Evolutionary conservation across 2,329 filamentous ascomycete genomes (phyloP).

Genomic region (Parasarocladium wereldwijsianum): DNA sequence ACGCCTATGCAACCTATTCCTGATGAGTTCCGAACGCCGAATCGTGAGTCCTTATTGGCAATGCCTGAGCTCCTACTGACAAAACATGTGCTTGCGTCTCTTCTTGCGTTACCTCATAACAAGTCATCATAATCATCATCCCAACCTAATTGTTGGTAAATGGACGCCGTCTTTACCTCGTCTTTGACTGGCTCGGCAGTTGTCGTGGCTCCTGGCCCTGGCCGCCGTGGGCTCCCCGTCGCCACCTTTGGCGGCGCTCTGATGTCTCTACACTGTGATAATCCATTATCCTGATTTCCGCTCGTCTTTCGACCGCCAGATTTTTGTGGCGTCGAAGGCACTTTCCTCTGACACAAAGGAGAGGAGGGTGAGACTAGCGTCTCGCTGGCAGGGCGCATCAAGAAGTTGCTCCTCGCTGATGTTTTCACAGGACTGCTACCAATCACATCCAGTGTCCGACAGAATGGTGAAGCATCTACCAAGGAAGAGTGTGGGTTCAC

Average conservation of each 20-base stretch:
- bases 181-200: too few relatives aligned
- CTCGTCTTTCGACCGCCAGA: slow-evolving; percentile 8
- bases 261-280: too few relatives aligned
- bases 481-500: not conserved
- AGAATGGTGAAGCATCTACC: not conserved
- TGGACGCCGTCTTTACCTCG: slow-evolving; percentile 21
- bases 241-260: too few relatives aligned
- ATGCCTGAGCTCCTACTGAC: too few relatives aligned
- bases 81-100: too few relatives aligned
- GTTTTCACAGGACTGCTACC: slow-evolving; percentile 16
- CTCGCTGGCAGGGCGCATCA: slow-evolving; percentile 14
- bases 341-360: slow-evolving; percentile 15
- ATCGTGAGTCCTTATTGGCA: too few relatives aligned
- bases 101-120: slow-evolving; percentile 14
- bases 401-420: slow-evolving; percentile 10
- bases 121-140: slow-evolving; percentile 39
- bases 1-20: too few relatives aligned
- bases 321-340: not conserved
- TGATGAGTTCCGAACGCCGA: too few relatives aligned
- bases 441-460: slow-evolving; percentile 15
- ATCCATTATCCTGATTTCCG: too few relatives aligned
- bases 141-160: slow-evolving; percentile 43
- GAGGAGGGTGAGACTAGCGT: slow-evolving; percentile 21
- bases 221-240: too few relatives aligned
- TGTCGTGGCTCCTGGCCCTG: too few relatives aligned